A percentile compares a stretch with the other conserved stretches of the same genome.
Conservation (phyloP, 495 filamentous ascomycete genomes). For the Neurospora hispaniola region DNA sequence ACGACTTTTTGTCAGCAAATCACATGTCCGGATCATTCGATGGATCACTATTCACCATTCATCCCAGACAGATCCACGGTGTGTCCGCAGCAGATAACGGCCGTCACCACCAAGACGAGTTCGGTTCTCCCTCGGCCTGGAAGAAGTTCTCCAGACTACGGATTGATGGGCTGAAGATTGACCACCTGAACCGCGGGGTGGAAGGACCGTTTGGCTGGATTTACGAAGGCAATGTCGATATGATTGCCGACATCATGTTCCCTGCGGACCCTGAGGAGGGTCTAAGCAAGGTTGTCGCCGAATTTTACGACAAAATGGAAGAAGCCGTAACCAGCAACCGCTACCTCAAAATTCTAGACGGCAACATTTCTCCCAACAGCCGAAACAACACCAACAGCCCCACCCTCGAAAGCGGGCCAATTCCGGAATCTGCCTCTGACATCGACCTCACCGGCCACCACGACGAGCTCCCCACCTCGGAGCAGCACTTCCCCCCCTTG, state of each 20-base stretch:
- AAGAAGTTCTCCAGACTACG: slow-evolving; percentile 87
- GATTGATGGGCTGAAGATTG: slow-evolving; percentile 88
- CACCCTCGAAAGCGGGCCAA: slow-evolving; percentile 2
- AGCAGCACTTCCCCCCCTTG: background rate
- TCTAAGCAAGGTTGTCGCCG: slow-evolving; percentile 81
- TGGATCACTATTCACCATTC: slow-evolving; percentile 92
- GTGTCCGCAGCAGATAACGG: slow-evolving; percentile 32
- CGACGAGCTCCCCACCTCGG: slow-evolving; percentile 2
- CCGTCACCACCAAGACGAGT: slow-evolving; percentile 38
- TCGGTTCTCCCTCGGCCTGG: slow-evolving; percentile 49
- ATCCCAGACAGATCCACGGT: slow-evolving; percentile 82
- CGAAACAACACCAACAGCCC: slow-evolving; percentile 5
- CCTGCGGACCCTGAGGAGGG: slow-evolving; percentile 77
- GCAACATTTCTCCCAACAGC: slow-evolving; percentile 15
- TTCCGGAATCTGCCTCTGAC: background rate
- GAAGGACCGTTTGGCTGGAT: slow-evolving; percentile 97
- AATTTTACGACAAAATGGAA: slow-evolving; percentile 90
- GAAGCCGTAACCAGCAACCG: slow-evolving; percentile 74
- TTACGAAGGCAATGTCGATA: slow-evolving; percentile 89
- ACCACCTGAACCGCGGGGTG: slow-evolving; percentile 89
- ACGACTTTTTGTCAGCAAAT: slow-evolving; percentile 90
- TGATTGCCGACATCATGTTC: slow-evolving; percentile 90
- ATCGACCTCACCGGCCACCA: background rate
- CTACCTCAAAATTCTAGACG: slow-evolving; percentile 37
- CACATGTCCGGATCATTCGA: slow-evolving; percentile 95